These are phyloP conservation scores for Sphagnum tenellum DNA, from an alignment of 225 moss, liverwort and hornwort genomes.

Conservation along the genomic window DNA sequence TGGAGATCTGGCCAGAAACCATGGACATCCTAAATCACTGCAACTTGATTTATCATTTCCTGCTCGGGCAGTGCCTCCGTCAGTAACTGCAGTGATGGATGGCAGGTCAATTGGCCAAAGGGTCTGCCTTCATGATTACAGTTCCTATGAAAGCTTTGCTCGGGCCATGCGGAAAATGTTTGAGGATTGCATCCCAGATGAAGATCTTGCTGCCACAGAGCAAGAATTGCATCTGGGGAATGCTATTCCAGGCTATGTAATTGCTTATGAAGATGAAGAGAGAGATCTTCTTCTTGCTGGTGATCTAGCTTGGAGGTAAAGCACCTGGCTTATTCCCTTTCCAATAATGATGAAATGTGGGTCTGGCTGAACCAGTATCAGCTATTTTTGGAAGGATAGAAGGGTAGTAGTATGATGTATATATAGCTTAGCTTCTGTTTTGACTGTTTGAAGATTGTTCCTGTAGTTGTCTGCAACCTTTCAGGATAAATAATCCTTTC, in stretches of 20 bases:
- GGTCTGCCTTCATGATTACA: conserved; percentile 29
- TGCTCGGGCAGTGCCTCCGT: conserved; percentile 14
- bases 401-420: too few relatives aligned
- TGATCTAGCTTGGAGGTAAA: conserved; percentile 51
- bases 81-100: conserved; percentile 35
- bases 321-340: background rate
- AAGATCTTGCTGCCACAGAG: conserved; percentile 13
- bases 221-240: conserved; percentile 28
- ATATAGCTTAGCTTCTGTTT: too few relatives aligned
- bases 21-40: conserved; percentile 3
- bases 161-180: conserved; percentile 31
- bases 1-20: background rate
- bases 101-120: conserved; percentile 34
- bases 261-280: conserved; percentile 53
- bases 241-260: conserved; percentile 48
- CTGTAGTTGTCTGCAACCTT: too few relatives aligned
- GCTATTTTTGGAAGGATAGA: too few relatives aligned
- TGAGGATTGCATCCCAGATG: conserved; percentile 16
- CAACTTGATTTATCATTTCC: conserved; percentile 30
- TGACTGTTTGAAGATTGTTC: too few relatives aligned
- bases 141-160: conserved; percentile 39
- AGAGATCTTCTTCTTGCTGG: conserved; percentile 51
- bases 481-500: too few relatives aligned
- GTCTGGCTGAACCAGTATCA: too few relatives aligned
- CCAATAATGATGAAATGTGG: too few relatives aligned